These are phyloP conservation scores for Magnusiomyces suaveolens DNA, from an alignment of 1,139 yeast genomes.

Conservation along the genomic window DNA sequence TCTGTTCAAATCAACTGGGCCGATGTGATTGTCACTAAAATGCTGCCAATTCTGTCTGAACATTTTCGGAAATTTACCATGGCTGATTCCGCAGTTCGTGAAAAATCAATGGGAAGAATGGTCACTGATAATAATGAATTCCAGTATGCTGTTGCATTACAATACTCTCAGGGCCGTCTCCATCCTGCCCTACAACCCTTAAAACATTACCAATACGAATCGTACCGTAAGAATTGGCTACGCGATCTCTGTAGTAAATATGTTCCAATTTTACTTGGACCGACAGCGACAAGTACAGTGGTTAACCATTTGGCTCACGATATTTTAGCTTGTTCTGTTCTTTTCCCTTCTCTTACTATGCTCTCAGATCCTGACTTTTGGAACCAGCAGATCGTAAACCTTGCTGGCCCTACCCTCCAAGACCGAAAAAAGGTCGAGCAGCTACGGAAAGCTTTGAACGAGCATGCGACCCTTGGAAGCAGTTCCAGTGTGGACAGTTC, in stretches of 20 bases:
- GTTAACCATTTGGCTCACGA: constrained; percentile 50
- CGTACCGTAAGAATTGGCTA: constrained; percentile 46
- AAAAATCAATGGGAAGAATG: constrained; percentile 23
- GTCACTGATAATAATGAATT: constrained; percentile 40
- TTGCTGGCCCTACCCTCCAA: constrained; percentile 56
- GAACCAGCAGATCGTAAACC: constrained; percentile 53
- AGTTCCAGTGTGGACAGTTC: constrained; percentile 6
- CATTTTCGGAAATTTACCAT: constrained; percentile 49
- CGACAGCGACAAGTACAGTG: constrained; percentile 44
- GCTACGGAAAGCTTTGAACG: constrained; percentile 59
- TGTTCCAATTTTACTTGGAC: constrained; percentile 44
- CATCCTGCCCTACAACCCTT: constrained; percentile 51
- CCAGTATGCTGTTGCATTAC: constrained; percentile 50
- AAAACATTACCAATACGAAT: constrained; percentile 36
- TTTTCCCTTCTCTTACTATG: constrained; percentile 48
- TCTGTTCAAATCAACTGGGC: constrained; percentile 45
- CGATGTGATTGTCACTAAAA: constrained; percentile 44
- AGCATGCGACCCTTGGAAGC: constrained; percentile 39
- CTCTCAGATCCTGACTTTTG: constrained; percentile 68
- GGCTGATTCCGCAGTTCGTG: constrained; percentile 39
- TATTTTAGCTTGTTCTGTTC: constrained; percentile 47
- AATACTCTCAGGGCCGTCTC: constrained; percentile 45
- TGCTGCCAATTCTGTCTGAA: constrained; percentile 57
- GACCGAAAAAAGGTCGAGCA: constrained; percentile 70
- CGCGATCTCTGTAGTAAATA: constrained; percentile 38